These are phyloP conservation scores for Botrytis sinoallii DNA, from an alignment of 2,329 filamentous ascomycete species.

Conservation along the genomic window DNA sequence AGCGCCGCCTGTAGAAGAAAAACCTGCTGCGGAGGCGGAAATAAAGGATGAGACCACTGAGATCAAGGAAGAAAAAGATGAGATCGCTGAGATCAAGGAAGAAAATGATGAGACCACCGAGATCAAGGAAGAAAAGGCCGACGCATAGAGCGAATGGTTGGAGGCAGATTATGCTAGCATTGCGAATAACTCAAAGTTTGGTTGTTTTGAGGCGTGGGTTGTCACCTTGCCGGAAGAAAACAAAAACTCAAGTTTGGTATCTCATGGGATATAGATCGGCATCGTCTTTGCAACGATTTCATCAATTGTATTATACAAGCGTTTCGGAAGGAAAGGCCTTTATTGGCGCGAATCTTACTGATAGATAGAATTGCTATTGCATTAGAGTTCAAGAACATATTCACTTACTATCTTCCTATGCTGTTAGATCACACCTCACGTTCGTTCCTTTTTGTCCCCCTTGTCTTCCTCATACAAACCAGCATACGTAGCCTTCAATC, in stretches of 20 bases:
- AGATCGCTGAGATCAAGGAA: background rate
- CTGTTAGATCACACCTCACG: background rate
- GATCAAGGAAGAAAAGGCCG: background rate
- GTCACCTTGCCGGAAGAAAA: background rate
- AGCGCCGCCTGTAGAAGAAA: background rate
- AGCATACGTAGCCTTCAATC: conserved; percentile 57
- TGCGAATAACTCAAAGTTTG: background rate
- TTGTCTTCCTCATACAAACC: conserved; percentile 49
- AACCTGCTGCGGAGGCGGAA: background rate
- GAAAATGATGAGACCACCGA: background rate
- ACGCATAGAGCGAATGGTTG: background rate
- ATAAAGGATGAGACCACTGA: background rate
- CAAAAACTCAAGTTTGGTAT: background rate
- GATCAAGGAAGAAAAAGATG: background rate
- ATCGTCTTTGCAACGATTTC: background rate
- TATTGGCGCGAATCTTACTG: background rate
- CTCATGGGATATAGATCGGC: background rate
- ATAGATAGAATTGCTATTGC: background rate
- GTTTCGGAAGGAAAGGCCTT: background rate
- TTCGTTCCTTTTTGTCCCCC: background rate
- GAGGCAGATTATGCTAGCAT: background rate
- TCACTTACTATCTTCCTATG: background rate
- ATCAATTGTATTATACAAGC: background rate
- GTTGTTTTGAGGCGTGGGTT: background rate
- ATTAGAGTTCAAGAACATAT: background rate